Evolutionary conservation across 2,329 filamentous ascomycete genomes (phyloP).

Genomic region (Hymenoscyphus linearis): DNA sequence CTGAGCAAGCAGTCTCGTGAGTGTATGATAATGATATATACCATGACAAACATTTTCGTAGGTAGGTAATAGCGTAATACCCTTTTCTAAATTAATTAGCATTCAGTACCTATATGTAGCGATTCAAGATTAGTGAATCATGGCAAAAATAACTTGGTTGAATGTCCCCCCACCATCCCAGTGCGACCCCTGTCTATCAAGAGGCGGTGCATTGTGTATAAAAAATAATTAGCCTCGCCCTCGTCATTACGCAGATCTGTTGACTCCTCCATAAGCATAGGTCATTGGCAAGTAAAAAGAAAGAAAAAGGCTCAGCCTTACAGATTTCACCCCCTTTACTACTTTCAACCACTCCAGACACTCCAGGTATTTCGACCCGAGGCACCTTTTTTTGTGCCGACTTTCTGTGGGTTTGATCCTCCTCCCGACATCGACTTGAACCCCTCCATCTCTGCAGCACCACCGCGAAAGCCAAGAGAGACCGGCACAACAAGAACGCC

Average conservation of each 20-base stretch:
- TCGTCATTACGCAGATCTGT: slow-evolving; percentile 15
- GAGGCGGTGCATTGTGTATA: neutral
- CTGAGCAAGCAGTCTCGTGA: neutral
- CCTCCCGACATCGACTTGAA: neutral
- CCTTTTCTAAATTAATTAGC: too few species aligned
- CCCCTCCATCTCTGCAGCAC: neutral
- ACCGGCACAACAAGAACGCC: slow-evolving; percentile 3
- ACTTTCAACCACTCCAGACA: neutral
- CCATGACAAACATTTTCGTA: too few species aligned
- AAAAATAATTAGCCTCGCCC: slow-evolving; percentile 12
- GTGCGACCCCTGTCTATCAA: neutral
- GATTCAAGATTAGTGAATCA: too few species aligned
- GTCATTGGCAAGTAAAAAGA: too few species aligned
- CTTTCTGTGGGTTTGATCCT: neutral
- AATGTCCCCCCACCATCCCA: neutral
- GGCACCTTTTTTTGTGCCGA: neutral
- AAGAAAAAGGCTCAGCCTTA: slow-evolving; percentile 11
- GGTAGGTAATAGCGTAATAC: too few species aligned
- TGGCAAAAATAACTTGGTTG: neutral
- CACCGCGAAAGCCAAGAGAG: slow-evolving; percentile 5
- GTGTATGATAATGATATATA: neutral
- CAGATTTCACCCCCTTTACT: neutral
- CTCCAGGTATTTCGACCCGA: neutral
- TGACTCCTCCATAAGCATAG: neutral
- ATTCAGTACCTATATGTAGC: too few species aligned